Base-by-base conservation (phyloP, 108 stramenopile genomes). In the Skeletonema menzelii region DNA sequence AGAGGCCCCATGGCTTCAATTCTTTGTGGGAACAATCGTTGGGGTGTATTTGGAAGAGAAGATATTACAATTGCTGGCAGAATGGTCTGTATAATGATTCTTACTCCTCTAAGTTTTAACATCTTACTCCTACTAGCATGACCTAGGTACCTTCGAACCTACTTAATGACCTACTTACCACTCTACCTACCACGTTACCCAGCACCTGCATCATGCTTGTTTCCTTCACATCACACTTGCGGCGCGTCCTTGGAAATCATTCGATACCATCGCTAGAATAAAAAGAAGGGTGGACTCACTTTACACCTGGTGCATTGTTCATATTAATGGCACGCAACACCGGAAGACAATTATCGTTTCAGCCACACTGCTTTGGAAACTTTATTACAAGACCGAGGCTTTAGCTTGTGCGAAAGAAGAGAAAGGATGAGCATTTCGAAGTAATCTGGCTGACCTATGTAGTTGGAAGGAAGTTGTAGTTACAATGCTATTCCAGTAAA, bases 291-390 rank as follows among this genome's bases (percentile, higher is more conserved):
- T 14, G 84, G 84, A 0, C 63, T 85, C 49, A 85, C 84, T 12
- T 56, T 85, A 57, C 84, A 85, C 31, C 55, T 85, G 31, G 80
- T 85, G 1, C 84, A 80, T 3, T 85, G 60, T 49, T 76, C 75
- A 12, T 85, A 85, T 67, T 80, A 85, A 56, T 85, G 82, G 47
- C 80, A 85, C 40, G 84, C 84, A 32, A 85, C 84, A 42, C 84
- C 80, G 10, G 84, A 74, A 64, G 84, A 85, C 65, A 74, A 85
- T 17, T 85, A 70, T 65, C 75, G 84, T 11, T 85, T 85, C 63
- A 72, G 75, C 68, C 84, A 85, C 72, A 72, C 56, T 47, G 84
- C 84, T 32, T 70, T 71, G n/a, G 56, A 30, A n/a, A 56, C 68
- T 0, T 38, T 75, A 10, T 30, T 85, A 42, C 74, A 79, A 65